phyloP scores from a whole-genome alignment of 2,329 filamentous ascomycete species.

The Colletotrichum ledebouriae region DNA sequence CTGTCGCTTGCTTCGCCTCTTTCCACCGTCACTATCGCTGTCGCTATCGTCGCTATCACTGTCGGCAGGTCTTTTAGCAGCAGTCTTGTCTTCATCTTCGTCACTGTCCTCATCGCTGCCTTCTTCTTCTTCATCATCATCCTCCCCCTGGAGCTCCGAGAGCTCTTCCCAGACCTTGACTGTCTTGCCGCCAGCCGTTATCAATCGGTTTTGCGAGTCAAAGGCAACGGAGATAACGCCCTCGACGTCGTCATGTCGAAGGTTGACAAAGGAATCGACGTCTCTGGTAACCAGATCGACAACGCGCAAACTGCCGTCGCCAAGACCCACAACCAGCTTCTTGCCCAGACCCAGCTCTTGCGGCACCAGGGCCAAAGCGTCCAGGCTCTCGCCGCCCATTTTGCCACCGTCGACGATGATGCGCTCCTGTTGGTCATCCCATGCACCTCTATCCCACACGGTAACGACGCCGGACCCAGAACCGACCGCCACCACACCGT shows the following conservation, averaged over 20 bases:
- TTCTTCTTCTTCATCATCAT: constrained; percentile 56
- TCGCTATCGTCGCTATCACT: constrained; percentile 61
- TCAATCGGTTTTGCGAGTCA: constrained; percentile 86
- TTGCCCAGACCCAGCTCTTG: constrained; percentile 78
- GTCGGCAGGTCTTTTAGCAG: constrained; percentile 61
- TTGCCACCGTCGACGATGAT: constrained; percentile 79
- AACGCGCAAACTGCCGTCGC: constrained; percentile 83
- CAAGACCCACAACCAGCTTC: constrained; percentile 83
- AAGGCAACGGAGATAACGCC: constrained; percentile 86
- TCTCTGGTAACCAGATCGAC: constrained; percentile 82
- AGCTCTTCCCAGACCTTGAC: constrained; percentile 96
- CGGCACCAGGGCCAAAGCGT: constrained; percentile 81
- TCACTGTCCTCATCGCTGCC: constrained; percentile 59
- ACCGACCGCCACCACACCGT: constrained; percentile 83
- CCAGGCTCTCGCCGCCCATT: constrained; percentile 81
- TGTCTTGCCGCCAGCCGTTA: constrained; percentile 86
- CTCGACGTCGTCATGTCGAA: constrained; percentile 86
- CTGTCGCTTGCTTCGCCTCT: constrained; percentile 60
- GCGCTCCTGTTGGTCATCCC: constrained; percentile 95
- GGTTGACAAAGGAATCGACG: constrained; percentile 72
- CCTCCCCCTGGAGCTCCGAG: constrained; percentile 65
- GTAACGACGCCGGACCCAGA: constrained; percentile 85
- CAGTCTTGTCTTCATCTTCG: constrained; percentile 59
- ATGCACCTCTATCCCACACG: constrained; percentile 92
- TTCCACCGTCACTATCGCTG: constrained; percentile 60